These are phyloP conservation scores for Grosmannia huntii DNA, from an alignment of 2,329 filamentous ascomycete species.

Conservation along the genomic window DNA sequence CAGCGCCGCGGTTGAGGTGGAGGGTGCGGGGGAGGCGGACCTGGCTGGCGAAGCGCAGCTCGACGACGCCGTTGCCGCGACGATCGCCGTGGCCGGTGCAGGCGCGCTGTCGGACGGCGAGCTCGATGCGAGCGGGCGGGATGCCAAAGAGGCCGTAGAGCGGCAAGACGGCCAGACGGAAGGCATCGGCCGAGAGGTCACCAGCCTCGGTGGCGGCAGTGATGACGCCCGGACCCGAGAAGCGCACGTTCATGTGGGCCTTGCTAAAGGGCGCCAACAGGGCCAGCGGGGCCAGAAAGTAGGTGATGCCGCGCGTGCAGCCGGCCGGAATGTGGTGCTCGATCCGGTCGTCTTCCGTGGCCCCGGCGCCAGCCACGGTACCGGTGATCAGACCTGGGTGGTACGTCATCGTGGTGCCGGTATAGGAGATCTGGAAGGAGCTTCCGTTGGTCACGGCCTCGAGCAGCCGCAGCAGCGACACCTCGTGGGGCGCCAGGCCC, in stretches of 20 bases:
- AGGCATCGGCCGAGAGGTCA: conserved; percentile 84
- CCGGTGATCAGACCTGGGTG: conserved; percentile 87
- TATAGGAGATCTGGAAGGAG: conserved; percentile 90
- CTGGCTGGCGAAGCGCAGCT: conserved; percentile 85
- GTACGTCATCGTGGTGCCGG: conserved; percentile 85
- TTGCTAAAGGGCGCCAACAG: conserved; percentile 90
- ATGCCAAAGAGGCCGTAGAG: conserved; percentile 88
- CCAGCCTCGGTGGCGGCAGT: conserved; percentile 72
- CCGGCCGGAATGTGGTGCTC: conserved; percentile 67
- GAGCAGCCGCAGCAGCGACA: conserved; percentile 89
- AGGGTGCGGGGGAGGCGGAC: conserved; percentile 87
- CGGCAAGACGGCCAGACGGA: conserved; percentile 84
- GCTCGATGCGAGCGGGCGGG: conserved; percentile 62
- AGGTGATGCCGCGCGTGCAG: conserved; percentile 72
- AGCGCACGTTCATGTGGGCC: conserved; percentile 75
- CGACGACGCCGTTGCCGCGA: conserved; percentile 84
- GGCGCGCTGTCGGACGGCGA: conserved; percentile 68
- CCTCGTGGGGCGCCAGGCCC: conserved; percentile 81
- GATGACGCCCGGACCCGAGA: conserved; percentile 84
- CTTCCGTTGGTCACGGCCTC: conserved; percentile 93
- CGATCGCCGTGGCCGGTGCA: conserved; percentile 62
- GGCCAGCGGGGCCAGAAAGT: conserved; percentile 82
- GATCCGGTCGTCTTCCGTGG: conserved; percentile 56
- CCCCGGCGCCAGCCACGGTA: conserved; percentile 60
- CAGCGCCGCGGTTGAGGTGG: conserved; percentile 70